Conservation (phyloP, 805 yeast species). For the Maudiozyma pseudohumilis region DNA sequence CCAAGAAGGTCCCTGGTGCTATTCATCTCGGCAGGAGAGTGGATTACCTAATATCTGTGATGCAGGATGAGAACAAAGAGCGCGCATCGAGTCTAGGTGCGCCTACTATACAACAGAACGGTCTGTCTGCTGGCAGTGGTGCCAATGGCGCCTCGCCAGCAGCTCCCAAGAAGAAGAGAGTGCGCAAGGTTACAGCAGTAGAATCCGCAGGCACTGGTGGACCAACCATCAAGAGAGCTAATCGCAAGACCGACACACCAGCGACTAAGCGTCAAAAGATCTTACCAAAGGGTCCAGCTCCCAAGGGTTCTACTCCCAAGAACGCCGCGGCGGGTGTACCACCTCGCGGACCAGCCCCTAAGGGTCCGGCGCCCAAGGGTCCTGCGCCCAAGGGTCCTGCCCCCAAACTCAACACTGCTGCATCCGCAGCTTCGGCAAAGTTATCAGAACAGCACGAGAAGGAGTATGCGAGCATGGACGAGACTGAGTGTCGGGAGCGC, state of each 20-base stretch:
- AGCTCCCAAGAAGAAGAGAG: constrained; percentile 24
- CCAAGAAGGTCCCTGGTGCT: constrained; percentile 77
- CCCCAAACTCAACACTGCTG: not conserved
- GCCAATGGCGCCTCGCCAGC: constrained; percentile 10
- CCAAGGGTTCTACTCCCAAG: constrained; percentile 1
- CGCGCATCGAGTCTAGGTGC: constrained; percentile 14
- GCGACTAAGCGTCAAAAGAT: constrained; percentile 18
- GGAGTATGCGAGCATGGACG: constrained; percentile 76
- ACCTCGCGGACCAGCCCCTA: constrained; percentile 1
- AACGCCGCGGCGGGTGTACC: too few species aligned
- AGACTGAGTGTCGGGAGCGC: constrained; percentile 47
- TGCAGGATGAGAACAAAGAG: constrained; percentile 49
- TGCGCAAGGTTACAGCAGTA: constrained; percentile 22
- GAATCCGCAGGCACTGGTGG: not conserved
- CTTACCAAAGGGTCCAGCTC: constrained; percentile 23
- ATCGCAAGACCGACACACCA: constrained; percentile 12
- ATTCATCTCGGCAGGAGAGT: constrained; percentile 88
- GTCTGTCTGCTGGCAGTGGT: constrained; percentile 5
- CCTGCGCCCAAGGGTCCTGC: constrained; percentile 1
- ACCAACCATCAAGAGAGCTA: not conserved
- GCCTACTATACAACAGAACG: too few species aligned
- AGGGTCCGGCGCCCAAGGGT: constrained; percentile 2
- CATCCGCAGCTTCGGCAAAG: constrained; percentile 1
- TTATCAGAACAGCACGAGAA: constrained; percentile 18
- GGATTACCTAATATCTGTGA: constrained; percentile 68